phyloP scores from a whole-genome alignment of 495 filamentous ascomycete genomes.

The Parachaetomium inaequale region DNA sequence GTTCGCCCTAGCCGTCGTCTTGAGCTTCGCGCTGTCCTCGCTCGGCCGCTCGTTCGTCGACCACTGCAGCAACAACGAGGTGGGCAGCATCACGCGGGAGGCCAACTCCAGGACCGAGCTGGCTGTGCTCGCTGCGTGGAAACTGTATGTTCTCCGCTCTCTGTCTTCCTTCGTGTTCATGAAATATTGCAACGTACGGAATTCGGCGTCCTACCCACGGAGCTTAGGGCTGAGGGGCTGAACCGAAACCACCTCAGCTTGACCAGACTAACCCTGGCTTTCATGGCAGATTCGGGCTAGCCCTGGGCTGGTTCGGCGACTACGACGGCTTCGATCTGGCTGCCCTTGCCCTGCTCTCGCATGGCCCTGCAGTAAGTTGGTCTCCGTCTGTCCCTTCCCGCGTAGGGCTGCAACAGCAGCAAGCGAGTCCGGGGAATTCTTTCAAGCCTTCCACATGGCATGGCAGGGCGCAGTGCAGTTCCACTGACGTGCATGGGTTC shows the following conservation, averaged over 20 bases:
- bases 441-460: slow-evolving; percentile 11
- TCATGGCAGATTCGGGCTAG: slow-evolving; percentile 57
- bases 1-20: slow-evolving; percentile 59
- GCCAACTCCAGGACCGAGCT: slow-evolving; percentile 59
- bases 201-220: no score
- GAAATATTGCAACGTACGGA: no score
- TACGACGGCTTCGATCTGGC: slow-evolving; percentile 72
- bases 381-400: not conserved
- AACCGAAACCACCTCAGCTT: slow-evolving; percentile 27
- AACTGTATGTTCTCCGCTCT: slow-evolving; percentile 42
- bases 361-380: slow-evolving; percentile 59
- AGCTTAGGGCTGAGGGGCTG: slow-evolving; percentile 25
- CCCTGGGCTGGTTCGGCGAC: slow-evolving; percentile 63
- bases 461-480: slow-evolving; percentile 4
- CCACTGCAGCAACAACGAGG: slow-evolving; percentile 49
- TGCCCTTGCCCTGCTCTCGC: slow-evolving; percentile 62
- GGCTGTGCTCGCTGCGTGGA: slow-evolving; percentile 61
- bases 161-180: no score
- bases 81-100: slow-evolving; percentile 59
- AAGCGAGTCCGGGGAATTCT: slow-evolving; percentile 11
- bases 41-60: slow-evolving; percentile 54
- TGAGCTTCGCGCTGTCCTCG: slow-evolving; percentile 59
- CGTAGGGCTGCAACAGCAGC: slow-evolving; percentile 8
- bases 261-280: slow-evolving; percentile 25
- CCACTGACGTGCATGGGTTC: slow-evolving; percentile 20